A percentile compares a stretch with the other conserved stretches of the same genome.
Evolutionary conservation across 345 rosid genomes (phyloP).

Genomic region (Populus ilicifolia): DNA sequence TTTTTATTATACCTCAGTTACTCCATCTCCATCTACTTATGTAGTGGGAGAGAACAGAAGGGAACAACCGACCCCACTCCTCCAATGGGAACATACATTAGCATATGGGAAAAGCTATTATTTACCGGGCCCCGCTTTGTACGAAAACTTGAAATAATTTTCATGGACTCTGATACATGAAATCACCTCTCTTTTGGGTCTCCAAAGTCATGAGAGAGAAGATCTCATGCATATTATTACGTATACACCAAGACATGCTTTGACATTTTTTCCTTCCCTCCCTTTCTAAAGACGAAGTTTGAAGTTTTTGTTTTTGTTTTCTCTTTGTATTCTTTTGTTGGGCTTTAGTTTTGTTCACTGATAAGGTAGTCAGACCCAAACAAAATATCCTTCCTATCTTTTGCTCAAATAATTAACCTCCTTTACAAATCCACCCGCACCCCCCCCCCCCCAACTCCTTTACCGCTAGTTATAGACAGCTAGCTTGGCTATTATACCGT

Average conservation of each 20-base stretch:
- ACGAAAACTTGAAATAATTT: constrained; percentile 9
- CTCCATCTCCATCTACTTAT: not conserved
- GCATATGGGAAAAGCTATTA: constrained; percentile 13
- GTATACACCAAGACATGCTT: constrained; percentile 42
- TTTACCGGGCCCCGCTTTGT: constrained; percentile 24
- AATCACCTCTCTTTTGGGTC: constrained; percentile 14
- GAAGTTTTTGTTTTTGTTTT: not conserved
- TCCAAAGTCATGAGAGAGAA: constrained; percentile 25
- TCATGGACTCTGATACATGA: constrained; percentile 22
- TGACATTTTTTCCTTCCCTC: not conserved
- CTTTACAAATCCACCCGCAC: no score
- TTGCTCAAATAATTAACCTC: not conserved
- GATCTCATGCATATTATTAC: constrained; percentile 61
- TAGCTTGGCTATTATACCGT: not conserved
- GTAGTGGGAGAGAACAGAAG: constrained; percentile 17
- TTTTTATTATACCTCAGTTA: not conserved
- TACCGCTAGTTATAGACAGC: no score
- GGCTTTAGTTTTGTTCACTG: not conserved
- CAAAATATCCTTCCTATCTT: not conserved
- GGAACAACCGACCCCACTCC: constrained; percentile 13
- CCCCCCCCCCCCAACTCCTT: not conserved
- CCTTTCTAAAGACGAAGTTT: not conserved
- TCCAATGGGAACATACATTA: constrained; percentile 19
- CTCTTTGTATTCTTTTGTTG: not conserved
- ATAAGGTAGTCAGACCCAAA: not conserved